Evolutionary conservation across 2,329 filamentous ascomycete genomes (phyloP).

Genomic region (Fonsecaea monophora): DNA sequence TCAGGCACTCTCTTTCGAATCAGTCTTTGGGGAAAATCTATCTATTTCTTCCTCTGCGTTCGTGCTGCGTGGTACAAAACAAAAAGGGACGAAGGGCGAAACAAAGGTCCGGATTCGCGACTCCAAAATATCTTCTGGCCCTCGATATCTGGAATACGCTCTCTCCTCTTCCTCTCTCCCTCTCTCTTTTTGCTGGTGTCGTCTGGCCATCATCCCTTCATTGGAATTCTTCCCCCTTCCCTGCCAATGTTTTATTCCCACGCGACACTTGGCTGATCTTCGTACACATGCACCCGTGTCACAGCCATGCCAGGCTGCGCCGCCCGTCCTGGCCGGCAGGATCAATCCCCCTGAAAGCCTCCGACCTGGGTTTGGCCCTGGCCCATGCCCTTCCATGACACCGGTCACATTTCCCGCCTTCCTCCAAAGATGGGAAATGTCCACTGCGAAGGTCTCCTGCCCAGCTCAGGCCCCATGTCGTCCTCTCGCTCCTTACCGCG

Average conservation of each 20-base stretch:
- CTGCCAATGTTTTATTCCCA: not conserved
- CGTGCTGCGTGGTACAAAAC: too few relatives aligned
- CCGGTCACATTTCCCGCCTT: constrained; percentile 4
- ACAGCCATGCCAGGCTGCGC: not conserved
- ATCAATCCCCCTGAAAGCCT: not conserved
- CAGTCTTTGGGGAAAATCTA: not conserved
- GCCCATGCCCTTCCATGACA: not conserved
- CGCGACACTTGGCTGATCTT: not conserved
- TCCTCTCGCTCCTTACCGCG: not conserved
- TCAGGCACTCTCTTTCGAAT: not conserved
- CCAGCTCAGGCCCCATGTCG: constrained; percentile 11
- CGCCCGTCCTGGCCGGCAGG: not conserved
- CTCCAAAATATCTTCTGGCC: not conserved
- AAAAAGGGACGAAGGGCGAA: not conserved
- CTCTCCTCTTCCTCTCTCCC: not conserved
- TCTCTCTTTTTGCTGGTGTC: not conserved
- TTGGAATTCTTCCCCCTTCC: not conserved
- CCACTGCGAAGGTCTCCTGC: constrained; percentile 16
- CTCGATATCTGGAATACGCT: not conserved
- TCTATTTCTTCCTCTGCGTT: not conserved
- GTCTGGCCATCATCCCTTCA: not conserved
- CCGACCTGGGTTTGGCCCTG: not conserved
- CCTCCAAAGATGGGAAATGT: constrained; percentile 16
- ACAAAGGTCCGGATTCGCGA: not conserved
- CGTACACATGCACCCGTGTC: constrained; percentile 1